Evolutionary conservation across 768 basidiomycete genomes (phyloP).

Genomic region (Podaxis mareebaensis): DNA sequence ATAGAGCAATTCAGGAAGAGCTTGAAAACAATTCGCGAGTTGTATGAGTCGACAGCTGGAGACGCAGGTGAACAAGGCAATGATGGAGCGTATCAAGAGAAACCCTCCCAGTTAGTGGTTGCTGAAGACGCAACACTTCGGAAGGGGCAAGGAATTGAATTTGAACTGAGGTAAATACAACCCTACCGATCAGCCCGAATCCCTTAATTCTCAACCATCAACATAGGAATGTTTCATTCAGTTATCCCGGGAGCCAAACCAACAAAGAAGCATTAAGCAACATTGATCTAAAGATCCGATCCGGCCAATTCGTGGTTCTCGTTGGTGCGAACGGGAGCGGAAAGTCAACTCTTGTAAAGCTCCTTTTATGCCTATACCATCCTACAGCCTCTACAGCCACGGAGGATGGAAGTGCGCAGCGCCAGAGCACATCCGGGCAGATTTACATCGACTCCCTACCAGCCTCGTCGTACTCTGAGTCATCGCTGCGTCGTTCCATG

Average conservation of each 20-base stretch:
- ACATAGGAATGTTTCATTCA: conserved; percentile 49
- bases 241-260: conserved; percentile 44
- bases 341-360: conserved; percentile 38
- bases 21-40: conserved; percentile 29
- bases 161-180: conserved; percentile 23
- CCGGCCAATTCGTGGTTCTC: conserved; percentile 39
- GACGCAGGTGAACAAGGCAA: conserved; percentile 24
- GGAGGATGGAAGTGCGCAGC: no score
- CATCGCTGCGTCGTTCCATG: conserved; percentile 44
- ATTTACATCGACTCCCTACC: conserved; percentile 44
- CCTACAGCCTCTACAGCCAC: conserved; percentile 2
- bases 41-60: conserved; percentile 33
- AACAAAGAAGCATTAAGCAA: conserved; percentile 26
- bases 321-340: conserved; percentile 44
- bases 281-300: conserved; percentile 35
- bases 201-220: not conserved
- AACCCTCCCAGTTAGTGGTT: not conserved
- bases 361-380: conserved; percentile 38
- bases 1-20: conserved; percentile 24
- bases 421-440: conserved; percentile 31
- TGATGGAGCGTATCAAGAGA: conserved; percentile 7
- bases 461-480: conserved; percentile 35
- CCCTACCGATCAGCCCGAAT: not conserved
- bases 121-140: not conserved
- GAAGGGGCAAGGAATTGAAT: conserved; percentile 25